Conservation (phyloP, 495 filamentous ascomycete genomes). For the Lasiosphaeria miniovina region DNA sequence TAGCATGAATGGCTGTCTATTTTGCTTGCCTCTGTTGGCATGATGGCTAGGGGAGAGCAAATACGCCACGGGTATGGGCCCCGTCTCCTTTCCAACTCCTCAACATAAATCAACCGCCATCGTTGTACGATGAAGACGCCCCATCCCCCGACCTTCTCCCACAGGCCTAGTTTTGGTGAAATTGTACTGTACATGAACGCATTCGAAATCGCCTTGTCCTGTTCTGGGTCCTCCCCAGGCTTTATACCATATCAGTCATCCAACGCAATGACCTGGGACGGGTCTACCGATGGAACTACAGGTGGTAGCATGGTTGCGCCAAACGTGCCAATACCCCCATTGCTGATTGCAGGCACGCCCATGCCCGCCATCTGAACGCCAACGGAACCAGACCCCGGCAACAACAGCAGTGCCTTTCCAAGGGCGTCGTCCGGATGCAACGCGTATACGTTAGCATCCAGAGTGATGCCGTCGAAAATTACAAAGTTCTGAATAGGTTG, state of each 20-base stretch:
- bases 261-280: not conserved
- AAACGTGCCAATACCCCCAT: not conserved
- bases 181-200: too few relatives aligned
- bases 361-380: not conserved
- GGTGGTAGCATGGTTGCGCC: not conserved
- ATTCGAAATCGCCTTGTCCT: too few relatives aligned
- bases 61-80: too few relatives aligned
- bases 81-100: too few relatives aligned
- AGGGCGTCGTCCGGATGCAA: constrained; percentile 65
- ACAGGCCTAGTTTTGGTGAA: too few relatives aligned
- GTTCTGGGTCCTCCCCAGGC: too few relatives aligned
- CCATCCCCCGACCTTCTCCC: too few relatives aligned
- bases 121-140: too few relatives aligned
- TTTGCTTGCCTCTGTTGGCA: too few relatives aligned
- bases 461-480: constrained; percentile 82
- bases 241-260: not conserved
- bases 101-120: too few relatives aligned
- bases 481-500: constrained; percentile 95
- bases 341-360: not conserved
- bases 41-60: too few relatives aligned
- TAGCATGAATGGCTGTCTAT: too few relatives aligned
- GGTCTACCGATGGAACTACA: not conserved
- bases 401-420: constrained; percentile 31
- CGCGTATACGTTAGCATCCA: constrained; percentile 73
- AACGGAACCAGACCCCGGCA: not conserved